A percentile compares a stretch with the other conserved stretches of the same genome.
Conservation (phyloP, 345 rosid genomes). For the Carallia brachiata region DNA sequence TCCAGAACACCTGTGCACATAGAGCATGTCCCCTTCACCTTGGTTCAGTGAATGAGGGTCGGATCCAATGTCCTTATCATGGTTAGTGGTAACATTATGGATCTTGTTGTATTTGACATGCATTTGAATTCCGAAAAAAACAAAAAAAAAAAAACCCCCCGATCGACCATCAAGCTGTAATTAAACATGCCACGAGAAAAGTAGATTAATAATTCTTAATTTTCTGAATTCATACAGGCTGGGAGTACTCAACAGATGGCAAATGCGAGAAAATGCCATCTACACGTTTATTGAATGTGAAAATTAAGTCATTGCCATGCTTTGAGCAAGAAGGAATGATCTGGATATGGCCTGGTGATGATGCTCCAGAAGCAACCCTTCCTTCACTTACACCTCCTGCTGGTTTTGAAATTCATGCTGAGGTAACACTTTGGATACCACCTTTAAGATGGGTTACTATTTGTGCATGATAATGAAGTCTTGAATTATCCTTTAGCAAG, state of each 20-base stretch:
- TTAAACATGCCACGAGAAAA: neutral
- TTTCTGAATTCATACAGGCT: conserved; percentile 50
- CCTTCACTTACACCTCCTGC: conserved; percentile 86
- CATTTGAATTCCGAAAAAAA: neutral
- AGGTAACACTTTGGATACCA: conserved; percentile 45
- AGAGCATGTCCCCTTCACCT: conserved; percentile 98
- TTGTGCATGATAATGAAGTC: conserved; percentile 2
- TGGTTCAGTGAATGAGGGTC: conserved; percentile 89
- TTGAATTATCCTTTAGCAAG: neutral
- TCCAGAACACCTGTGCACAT: conserved; percentile 91
- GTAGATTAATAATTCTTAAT: conserved; percentile 11
- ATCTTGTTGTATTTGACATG: neutral
- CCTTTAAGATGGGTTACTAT: neutral
- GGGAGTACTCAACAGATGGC: conserved; percentile 97
- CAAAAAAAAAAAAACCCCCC: too few species aligned
- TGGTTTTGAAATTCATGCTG: conserved; percentile 89
- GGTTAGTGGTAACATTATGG: conserved; percentile 52
- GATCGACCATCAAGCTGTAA: neutral
- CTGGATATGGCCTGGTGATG: conserved; percentile 97
- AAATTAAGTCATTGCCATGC: conserved; percentile 78
- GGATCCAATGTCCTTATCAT: conserved; percentile 94
- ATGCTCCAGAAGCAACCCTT: conserved; percentile 64
- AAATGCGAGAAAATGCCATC: conserved; percentile 97
- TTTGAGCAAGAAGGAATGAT: conserved; percentile 94
- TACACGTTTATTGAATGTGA: conserved; percentile 62